Evolutionary conservation across 129 eudicot genomes (phyloP), one percentile per base, ranked within the genome.

Genomic region (Artemisia annua): DNA sequence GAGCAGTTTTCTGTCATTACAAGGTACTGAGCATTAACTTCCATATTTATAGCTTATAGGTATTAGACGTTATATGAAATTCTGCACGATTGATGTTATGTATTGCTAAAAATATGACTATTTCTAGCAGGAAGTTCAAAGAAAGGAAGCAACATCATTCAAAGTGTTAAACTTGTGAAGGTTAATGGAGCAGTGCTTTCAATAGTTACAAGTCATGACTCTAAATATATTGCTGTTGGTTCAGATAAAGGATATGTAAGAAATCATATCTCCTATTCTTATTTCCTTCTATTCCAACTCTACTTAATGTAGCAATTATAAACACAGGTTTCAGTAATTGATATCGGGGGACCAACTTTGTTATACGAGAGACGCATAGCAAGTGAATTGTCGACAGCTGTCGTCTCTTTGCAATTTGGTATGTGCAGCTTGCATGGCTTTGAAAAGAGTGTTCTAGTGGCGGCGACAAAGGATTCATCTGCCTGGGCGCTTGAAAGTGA

Each of bases 221-320:
- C 75, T 57, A 88, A 81, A 60, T 87, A 83, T 71, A 77, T 94
- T 79, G 97, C 96, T 46, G 88, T 90, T 22, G 98, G 97, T n/a
- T 86, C 97, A 22, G 98, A 91, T 19, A 87, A 88, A 84, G 98
- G 98, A 86, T 87, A 86, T 75, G 98, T 94, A 82, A 80, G 87
- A 68, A 78, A 53, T 32, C 49, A 60, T 44, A 13, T 61, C 57
- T 32, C 48, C 18, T 17, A 43, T 61, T 62, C n/a, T 11, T 43
- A 6, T 58, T 32, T 58, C 44, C 13, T 22, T 66, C 53, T 22
- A 43, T 39, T 66, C 59, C 19, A 11, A 48, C 59, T 59, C 32
- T 49, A 20, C 18, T 55, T 63, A 55, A 52, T 30, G 14, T 53
- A 35, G 54, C 57, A 72, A 50, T 43, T 76, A 26, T 49, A 18